Conservation (phyloP, 495 filamentous ascomycete genomes). For the Xylaria bambusicola region DNA sequence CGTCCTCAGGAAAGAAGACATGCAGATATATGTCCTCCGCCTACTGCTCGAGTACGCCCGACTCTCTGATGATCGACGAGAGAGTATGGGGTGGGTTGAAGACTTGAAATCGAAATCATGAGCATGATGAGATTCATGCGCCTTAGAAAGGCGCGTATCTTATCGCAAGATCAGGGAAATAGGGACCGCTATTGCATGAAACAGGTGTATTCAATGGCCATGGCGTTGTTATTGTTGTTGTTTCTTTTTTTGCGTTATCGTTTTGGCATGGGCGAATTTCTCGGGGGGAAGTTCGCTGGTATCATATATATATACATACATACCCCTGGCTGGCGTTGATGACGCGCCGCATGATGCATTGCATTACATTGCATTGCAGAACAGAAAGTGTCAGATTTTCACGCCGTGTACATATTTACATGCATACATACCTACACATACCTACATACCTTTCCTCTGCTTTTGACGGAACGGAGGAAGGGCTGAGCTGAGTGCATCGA, state of each 20-base stretch:
- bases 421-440: too few species aligned
- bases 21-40: constrained; percentile 69
- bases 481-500: too few species aligned
- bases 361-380: constrained; percentile 17
- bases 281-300: too few species aligned
- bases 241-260: too few species aligned
- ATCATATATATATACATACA: too few species aligned
- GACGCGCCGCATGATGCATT: constrained; percentile 1
- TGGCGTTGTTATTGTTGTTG: constrained; percentile 29
- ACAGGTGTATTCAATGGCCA: constrained; percentile 25
- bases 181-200: constrained; percentile 1
- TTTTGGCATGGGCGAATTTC: background rate
- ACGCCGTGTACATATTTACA: too few species aligned
- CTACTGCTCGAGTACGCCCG: constrained; percentile 72
- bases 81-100: constrained; percentile 66
- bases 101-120: constrained; percentile 37
- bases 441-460: too few species aligned
- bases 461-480: too few species aligned
- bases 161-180: constrained; percentile 17
- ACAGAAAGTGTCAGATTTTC: too few species aligned
- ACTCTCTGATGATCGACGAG: constrained; percentile 64
- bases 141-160: background rate
- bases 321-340: constrained; percentile 13
- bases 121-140: constrained; percentile 11
- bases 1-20: constrained; percentile 70